These are phyloP conservation scores for Thamnidium elegans DNA, from an alignment of 192 early-diverging fungal species.

Conservation along the genomic window DNA sequence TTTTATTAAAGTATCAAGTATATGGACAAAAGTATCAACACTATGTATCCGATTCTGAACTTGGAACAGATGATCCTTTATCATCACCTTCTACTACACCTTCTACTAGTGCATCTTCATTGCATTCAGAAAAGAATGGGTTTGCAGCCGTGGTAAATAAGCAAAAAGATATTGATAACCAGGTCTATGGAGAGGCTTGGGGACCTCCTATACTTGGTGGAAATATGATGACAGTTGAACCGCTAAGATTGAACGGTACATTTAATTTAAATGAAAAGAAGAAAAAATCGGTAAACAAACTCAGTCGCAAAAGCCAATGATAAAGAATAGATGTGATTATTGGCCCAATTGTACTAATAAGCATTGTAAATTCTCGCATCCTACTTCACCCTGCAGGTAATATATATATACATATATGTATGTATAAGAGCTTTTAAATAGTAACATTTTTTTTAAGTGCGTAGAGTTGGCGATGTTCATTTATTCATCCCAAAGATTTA, in stretches of 20 bases:
- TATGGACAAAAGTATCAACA: not conserved
- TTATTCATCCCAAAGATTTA: not conserved
- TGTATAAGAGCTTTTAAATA: no score
- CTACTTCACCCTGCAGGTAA: conserved; percentile 44
- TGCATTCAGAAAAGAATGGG: no score
- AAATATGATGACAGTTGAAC: no score
- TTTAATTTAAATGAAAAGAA: not conserved
- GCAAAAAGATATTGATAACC: not conserved
- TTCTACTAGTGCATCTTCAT: no score
- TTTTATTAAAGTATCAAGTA: not conserved
- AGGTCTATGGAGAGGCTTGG: no score
- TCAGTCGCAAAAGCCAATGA: not conserved
- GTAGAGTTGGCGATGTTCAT: not conserved
- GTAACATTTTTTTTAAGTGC: not conserved
- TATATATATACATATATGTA: no score
- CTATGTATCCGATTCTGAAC: no score
- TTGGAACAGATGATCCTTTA: not conserved
- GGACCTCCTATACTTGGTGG: no score
- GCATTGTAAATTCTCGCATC: conserved; percentile 50
- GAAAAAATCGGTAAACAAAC: conserved; percentile 12
- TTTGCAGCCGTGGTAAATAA: not conserved
- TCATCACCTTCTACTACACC: not conserved
- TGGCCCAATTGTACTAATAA: conserved; percentile 57
- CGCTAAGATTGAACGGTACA: no score
- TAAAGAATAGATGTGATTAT: conserved; percentile 38